These are phyloP conservation scores for Penicillium bialowiezense DNA, from an alignment of 495 filamentous ascomycete genomes.

Conservation along the genomic window DNA sequence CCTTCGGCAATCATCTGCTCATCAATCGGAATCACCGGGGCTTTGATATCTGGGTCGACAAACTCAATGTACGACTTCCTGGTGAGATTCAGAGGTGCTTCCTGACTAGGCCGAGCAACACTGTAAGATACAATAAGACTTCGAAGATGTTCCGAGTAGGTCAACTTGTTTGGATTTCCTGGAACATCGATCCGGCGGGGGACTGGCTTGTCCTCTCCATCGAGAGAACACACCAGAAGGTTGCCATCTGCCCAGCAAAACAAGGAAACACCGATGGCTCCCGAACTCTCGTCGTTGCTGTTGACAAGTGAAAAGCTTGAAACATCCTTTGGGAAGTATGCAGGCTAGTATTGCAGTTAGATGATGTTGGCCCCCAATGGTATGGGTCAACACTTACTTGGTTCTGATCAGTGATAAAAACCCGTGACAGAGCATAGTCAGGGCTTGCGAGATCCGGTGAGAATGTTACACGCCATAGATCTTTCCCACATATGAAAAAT, in stretches of 20 bases:
- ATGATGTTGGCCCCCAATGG: background rate
- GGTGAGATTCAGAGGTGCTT: conserved; percentile 24
- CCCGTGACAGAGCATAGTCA: conserved; percentile 28
- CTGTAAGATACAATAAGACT: conserved; percentile 43
- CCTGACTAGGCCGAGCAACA: conserved; percentile 15
- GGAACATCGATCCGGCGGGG: conserved; percentile 42
- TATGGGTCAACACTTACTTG: conserved; percentile 29
- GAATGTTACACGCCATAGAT: conserved; percentile 40
- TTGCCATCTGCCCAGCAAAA: conserved; percentile 43
- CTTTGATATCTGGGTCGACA: conserved; percentile 39
- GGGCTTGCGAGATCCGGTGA: conserved; percentile 13
- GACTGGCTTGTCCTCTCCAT: conserved; percentile 31
- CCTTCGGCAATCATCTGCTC: conserved; percentile 3
- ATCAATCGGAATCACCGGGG: conserved; percentile 11
- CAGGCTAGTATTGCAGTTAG: conserved; percentile 30
- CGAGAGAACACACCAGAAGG: conserved; percentile 40
- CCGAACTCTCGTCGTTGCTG: conserved; percentile 6
- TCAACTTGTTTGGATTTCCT: conserved; percentile 41
- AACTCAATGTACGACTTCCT: conserved; percentile 39
- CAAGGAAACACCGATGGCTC: conserved; percentile 26
- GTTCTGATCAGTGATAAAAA: conserved; percentile 47
- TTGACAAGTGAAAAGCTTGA: conserved; percentile 32
- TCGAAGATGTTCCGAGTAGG: conserved; percentile 39
- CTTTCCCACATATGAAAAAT: conserved; percentile 37
- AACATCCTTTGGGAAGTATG: conserved; percentile 36